These are phyloP conservation scores for Chlamydomonas sp. DNA, from an alignment of 139 green algal genomes.

Conservation along the genomic window DNA sequence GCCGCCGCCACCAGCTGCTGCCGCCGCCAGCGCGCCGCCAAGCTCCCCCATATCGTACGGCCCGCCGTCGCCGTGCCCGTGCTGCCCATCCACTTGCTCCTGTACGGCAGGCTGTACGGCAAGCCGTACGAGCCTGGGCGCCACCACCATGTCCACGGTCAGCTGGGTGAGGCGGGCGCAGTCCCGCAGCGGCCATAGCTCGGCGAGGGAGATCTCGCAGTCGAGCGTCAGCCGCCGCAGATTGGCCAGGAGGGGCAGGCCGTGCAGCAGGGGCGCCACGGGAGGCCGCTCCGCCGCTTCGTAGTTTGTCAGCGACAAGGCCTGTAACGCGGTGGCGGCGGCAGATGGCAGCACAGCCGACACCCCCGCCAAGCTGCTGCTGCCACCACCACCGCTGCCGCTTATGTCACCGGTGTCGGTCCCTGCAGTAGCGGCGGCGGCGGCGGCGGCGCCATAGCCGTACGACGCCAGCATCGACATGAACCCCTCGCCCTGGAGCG, in stretches of 20 bases:
- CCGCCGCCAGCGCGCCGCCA: background rate
- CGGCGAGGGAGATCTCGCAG: constrained; percentile 24
- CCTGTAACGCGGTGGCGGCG: background rate
- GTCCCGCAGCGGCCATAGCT: constrained; percentile 7
- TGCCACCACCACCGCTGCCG: background rate
- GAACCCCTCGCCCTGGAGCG: too few species aligned
- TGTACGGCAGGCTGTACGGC: too few species aligned
- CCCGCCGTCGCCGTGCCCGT: too few species aligned
- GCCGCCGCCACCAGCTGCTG: background rate
- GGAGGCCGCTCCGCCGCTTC: constrained; percentile 31
- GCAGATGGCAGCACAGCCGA: too few species aligned
- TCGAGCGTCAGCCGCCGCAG: constrained; percentile 9
- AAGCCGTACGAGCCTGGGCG: background rate
- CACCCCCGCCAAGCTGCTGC: background rate
- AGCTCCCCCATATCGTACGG: too few species aligned
- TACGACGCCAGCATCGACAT: too few species aligned
- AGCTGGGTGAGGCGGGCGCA: background rate
- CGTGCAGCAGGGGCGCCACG: constrained; percentile 3
- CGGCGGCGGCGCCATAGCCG: too few species aligned
- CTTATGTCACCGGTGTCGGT: too few species aligned
- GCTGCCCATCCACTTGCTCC: too few species aligned
- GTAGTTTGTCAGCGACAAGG: constrained; percentile 34
- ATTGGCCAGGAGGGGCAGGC: background rate
- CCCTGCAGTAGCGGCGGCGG: too few species aligned
- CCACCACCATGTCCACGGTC: constrained; percentile 3